Conservation (phyloP, 345 rosid genomes). For the Eucalyptus sp. region DNA sequence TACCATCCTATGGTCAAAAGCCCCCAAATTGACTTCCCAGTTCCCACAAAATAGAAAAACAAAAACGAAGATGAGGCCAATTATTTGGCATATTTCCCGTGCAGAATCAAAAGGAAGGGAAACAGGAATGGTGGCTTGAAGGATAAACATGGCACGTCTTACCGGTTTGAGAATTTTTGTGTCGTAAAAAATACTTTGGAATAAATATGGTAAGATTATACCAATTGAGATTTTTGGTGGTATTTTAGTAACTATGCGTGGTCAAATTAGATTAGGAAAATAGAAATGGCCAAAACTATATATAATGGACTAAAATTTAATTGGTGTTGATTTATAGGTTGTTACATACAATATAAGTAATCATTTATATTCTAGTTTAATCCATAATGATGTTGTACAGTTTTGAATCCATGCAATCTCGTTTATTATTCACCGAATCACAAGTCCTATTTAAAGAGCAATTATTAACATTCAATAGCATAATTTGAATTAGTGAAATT, state of each 20-base stretch:
- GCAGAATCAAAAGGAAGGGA: not conserved
- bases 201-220: fast-evolving
- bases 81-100: not conserved
- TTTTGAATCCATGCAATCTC: not conserved
- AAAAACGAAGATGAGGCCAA: not conserved
- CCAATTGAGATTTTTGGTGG: no score
- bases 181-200: fast-evolving
- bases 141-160: not conserved
- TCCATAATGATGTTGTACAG: not conserved
- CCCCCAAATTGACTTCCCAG: not conserved
- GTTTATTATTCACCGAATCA: not conserved
- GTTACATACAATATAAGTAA: not conserved
- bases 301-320: not conserved
- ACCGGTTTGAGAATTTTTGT: fast-evolving
- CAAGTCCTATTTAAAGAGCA: not conserved
- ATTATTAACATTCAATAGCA: not conserved
- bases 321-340: not conserved
- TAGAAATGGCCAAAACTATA: not conserved
- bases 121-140: not conserved
- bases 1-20: not conserved
- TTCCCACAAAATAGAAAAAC: not conserved
- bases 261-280: not conserved
- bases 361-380: not conserved
- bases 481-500: not conserved
- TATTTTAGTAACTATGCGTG: not conserved